phyloP scores from a whole-genome alignment of 2,329 filamentous ascomycete species.

The Pseudogymnoascus sp. region DNA sequence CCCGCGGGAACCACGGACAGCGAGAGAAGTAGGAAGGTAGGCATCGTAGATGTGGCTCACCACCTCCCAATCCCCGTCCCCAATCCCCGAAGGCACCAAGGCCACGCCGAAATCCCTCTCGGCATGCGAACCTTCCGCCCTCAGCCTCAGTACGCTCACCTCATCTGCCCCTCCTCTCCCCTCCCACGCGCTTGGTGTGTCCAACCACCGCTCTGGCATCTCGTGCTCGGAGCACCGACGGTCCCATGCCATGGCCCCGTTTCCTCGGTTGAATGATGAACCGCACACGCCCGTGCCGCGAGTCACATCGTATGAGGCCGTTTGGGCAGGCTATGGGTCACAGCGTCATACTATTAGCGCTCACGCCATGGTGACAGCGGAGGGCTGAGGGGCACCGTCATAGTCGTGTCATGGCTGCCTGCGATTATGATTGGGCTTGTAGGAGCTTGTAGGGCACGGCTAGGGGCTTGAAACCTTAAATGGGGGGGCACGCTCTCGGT shows the following conservation, averaged over 20 bases:
- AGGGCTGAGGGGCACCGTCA: not conserved
- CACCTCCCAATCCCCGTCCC: not conserved
- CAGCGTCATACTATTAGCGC: not conserved
- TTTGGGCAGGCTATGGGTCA: not conserved
- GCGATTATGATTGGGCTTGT: not conserved
- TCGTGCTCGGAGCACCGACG: no score
- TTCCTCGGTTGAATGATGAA: not conserved
- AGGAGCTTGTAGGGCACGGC: not conserved
- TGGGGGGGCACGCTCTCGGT: not conserved
- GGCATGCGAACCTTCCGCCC: not conserved
- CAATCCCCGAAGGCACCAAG: not conserved
- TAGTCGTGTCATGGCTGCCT: not conserved
- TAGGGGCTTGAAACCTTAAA: not conserved
- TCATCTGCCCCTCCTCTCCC: not conserved
- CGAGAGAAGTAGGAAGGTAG: not conserved
- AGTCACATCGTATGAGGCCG: not conserved
- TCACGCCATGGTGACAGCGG: not conserved
- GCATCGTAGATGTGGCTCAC: not conserved
- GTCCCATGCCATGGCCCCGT: not conserved
- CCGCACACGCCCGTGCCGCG: not conserved
- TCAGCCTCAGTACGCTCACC: not conserved
- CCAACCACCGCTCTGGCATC: not conserved
- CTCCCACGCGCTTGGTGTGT: not conserved
- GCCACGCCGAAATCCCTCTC: not conserved
- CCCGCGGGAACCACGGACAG: not conserved